A percentile compares a stretch with the other conserved stretches of the same genome.
Evolutionary conservation across 1,284 basidiomycete species (phyloP).

Genomic region (Irpex rosettiformis): DNA sequence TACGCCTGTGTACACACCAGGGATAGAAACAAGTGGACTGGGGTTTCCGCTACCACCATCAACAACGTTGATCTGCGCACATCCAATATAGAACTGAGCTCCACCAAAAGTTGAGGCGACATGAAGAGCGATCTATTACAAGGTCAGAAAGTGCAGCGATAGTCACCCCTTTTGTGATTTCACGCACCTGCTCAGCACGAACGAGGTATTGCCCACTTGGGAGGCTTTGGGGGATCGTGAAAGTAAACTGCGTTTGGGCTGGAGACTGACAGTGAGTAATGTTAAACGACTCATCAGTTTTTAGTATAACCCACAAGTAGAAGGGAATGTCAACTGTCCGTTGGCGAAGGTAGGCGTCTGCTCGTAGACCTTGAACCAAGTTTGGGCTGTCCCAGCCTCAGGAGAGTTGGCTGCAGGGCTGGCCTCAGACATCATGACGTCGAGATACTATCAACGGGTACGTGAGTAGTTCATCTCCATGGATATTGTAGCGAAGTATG

Average conservation of each 20-base stretch:
- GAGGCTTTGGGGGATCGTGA: constrained; percentile 30
- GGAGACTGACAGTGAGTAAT: too few relatives aligned
- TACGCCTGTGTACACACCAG: constrained; percentile 35
- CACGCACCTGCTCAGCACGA: too few relatives aligned
- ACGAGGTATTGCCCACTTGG: constrained; percentile 30
- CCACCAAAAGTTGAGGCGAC: constrained; percentile 24
- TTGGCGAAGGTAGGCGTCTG: constrained; percentile 33
- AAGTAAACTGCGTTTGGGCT: constrained; percentile 28
- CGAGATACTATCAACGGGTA: constrained; percentile 33
- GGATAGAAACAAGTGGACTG: constrained; percentile 32
- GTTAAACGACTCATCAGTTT: constrained; percentile 12
- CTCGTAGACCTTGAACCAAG: constrained; percentile 51
- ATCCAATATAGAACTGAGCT: constrained; percentile 29
- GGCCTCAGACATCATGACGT: constrained; percentile 42
- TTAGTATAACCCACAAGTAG: constrained; percentile 32
- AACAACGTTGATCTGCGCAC: constrained; percentile 32
- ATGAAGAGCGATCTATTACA: constrained; percentile 35
- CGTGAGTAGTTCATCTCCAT: not conserved
- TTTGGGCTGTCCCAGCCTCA: constrained; percentile 38
- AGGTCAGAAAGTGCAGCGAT: not conserved
- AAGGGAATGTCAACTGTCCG: constrained; percentile 33
- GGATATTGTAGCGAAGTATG: not conserved
- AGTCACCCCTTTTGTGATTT: not conserved
- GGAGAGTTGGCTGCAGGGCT: constrained; percentile 38
- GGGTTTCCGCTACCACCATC: constrained; percentile 34